A percentile compares a stretch with the other conserved stretches of the same genome.
phyloP scores from a whole-genome alignment of 2,329 filamentous ascomycete species.

The Verticillium albo-atrum region DNA sequence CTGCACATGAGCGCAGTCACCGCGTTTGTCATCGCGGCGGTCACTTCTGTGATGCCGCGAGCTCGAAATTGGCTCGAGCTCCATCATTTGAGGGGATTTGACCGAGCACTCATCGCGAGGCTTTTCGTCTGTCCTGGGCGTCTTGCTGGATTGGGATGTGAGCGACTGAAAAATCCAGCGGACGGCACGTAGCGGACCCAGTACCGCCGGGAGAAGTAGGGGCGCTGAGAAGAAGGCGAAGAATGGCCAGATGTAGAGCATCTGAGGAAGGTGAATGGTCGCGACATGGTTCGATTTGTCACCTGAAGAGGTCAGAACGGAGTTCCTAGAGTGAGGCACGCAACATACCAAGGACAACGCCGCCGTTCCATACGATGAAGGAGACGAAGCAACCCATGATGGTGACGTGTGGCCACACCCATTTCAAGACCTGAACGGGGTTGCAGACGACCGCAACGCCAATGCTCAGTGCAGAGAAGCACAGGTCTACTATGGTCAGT shows the following conservation, averaged over 20 bases:
- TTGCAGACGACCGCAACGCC: conserved; percentile 51
- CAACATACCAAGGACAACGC: conserved; percentile 76
- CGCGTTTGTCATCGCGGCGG: not conserved
- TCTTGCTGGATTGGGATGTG: not conserved
- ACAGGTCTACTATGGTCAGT: conserved; percentile 36
- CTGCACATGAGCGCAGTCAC: conserved; percentile 3
- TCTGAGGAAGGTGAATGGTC: conserved; percentile 82
- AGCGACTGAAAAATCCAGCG: not conserved
- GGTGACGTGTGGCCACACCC: conserved; percentile 55
- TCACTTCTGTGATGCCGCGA: not conserved
- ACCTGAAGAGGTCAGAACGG: conserved; percentile 44
- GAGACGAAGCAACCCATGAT: conserved; percentile 63
- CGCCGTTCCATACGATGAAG: conserved; percentile 84
- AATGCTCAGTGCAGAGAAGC: conserved; percentile 60
- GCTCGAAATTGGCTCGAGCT: not conserved
- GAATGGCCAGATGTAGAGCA: conserved; percentile 93
- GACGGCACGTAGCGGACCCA: conserved; percentile 26
- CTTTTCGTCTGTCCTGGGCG: not conserved
- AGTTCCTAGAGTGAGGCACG: not conserved
- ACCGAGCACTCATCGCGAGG: not conserved
- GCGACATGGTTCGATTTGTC: conserved; percentile 94
- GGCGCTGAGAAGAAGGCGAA: conserved; percentile 87
- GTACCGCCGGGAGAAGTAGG: conserved; percentile 52
- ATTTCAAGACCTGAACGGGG: conserved; percentile 36
- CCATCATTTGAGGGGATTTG: not conserved